Conservation (phyloP, 352 stramenopile species). For the Thalassiosira hispida region DNA sequence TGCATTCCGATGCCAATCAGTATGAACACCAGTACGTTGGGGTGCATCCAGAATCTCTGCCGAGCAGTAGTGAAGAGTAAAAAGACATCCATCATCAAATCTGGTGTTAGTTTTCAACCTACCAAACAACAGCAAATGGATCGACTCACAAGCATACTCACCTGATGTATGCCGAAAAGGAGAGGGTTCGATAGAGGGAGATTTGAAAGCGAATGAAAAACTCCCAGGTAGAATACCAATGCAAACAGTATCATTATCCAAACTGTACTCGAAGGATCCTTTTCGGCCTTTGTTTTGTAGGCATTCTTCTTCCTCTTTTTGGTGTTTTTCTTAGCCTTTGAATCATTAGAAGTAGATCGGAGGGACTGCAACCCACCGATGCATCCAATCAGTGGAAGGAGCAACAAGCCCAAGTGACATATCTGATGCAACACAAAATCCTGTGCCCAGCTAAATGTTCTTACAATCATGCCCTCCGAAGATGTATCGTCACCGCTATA, state of each 20-base stretch:
- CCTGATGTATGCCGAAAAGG: conserved; percentile 91
- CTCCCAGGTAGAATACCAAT: conserved; percentile 91
- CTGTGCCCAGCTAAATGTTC: conserved; percentile 20
- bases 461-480: conserved; percentile 84
- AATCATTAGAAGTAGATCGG: background rate
- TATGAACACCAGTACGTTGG: conserved; percentile 91
- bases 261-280: background rate
- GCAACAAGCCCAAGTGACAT: conserved; percentile 13
- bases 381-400: conserved; percentile 36
- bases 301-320: conserved; percentile 14
- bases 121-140: background rate
- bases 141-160: conserved; percentile 6
- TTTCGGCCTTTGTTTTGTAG: background rate
- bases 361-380: conserved; percentile 65
- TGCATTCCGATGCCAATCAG: conserved; percentile 85
- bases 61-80: background rate
- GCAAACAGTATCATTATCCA: conserved; percentile 70
- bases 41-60: conserved; percentile 91
- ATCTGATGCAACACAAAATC: conserved; percentile 74
- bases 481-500: conserved; percentile 85
- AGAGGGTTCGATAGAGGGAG: conserved; percentile 91
- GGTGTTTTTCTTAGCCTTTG: conserved; percentile 1
- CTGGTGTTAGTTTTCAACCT: too few species aligned
- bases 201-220: conserved; percentile 94
- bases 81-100: background rate